Conservation (phyloP, 495 filamentous ascomycete genomes). For the Neurospora hispaniola region DNA sequence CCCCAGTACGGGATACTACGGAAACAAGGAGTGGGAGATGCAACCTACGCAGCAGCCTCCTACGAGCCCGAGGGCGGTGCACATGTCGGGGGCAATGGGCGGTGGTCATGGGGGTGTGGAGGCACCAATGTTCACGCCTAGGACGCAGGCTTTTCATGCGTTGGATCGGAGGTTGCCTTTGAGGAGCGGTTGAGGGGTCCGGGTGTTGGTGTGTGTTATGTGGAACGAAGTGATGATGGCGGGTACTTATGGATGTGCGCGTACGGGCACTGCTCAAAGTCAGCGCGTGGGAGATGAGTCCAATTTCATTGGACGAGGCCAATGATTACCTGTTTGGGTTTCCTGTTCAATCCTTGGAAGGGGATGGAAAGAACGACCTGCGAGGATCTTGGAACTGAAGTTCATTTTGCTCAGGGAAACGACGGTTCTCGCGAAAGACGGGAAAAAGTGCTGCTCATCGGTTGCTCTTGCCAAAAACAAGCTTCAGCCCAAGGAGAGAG, state of each 20-base stretch:
- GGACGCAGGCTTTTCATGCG: constrained; percentile 45
- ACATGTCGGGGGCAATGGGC: constrained; percentile 3
- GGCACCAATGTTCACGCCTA: constrained; percentile 36
- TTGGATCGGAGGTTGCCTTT: constrained; percentile 39
- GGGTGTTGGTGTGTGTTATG: neutral
- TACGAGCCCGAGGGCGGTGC: neutral
- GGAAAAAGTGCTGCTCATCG: neutral
- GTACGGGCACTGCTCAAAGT: neutral
- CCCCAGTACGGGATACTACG: constrained; percentile 6
- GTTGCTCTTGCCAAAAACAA: neutral
- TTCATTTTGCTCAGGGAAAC: neutral
- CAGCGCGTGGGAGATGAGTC: neutral
- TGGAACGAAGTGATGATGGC: neutral
- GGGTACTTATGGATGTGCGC: neutral
- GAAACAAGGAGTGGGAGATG: constrained; percentile 34
- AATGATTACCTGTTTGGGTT: neutral
- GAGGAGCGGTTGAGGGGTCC: neutral
- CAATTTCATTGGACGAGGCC: neutral
- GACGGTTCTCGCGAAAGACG: neutral
- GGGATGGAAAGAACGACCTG: neutral
- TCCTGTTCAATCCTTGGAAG: neutral
- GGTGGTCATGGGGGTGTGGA: neutral
- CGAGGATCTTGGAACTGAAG: neutral
- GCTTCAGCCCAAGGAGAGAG: too few species aligned
- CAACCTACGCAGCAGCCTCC: constrained; percentile 17